phyloP scores from a whole-genome alignment of 495 filamentous ascomycete genomes.

The Annulohypoxylon moriforme region DNA sequence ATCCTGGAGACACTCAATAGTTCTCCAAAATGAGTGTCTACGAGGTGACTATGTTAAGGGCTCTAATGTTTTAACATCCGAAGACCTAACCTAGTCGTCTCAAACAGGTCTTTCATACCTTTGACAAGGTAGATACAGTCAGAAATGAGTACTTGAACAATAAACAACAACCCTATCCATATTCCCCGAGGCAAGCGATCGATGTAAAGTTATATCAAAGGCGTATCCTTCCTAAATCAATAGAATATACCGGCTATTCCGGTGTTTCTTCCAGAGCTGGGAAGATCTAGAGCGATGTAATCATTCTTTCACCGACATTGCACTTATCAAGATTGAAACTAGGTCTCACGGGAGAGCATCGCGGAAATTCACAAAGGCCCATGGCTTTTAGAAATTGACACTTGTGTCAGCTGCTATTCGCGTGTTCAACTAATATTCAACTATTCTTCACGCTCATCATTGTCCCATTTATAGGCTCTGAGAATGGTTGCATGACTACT shows the following conservation, averaged over 20 bases:
- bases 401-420: conserved; percentile 37
- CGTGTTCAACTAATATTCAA: conserved; percentile 22
- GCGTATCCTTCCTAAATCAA: background rate
- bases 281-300: background rate
- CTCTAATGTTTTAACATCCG: background rate
- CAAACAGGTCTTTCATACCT: background rate
- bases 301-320: conserved; percentile 11
- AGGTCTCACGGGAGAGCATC: conserved; percentile 26
- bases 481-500: conserved; percentile 36
- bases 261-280: background rate
- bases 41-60: background rate
- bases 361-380: conserved; percentile 22
- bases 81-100: background rate
- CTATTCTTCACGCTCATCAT: conserved; percentile 27
- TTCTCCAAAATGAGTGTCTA: background rate
- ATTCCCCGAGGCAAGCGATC: background rate
- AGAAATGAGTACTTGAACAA: no score
- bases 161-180: no score
- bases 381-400: conserved; percentile 30
- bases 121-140: background rate
- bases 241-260: background rate
- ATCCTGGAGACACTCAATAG: background rate
- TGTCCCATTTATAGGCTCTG: conserved; percentile 21
- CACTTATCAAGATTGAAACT: conserved; percentile 22
- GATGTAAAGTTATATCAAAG: background rate